Evolutionary conservation across 208 protist species (phyloP), one percentile per base, ranked within the genome.

Genomic region (Trypanosoma scelopori): DNA sequence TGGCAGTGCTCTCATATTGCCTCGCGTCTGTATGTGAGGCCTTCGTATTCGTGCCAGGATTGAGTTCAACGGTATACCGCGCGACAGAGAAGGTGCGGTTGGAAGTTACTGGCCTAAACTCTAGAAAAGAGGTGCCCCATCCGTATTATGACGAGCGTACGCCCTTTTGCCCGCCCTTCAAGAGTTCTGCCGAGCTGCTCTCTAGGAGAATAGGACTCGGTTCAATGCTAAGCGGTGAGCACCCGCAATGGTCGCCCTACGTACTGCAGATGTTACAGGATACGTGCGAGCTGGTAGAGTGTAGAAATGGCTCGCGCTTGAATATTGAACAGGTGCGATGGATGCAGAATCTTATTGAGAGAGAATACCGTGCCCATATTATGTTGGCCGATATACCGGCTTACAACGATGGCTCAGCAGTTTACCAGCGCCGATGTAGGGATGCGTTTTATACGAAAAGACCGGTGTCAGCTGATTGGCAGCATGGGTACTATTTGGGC

Each of bases 211-310:
- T 49, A 20, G 55, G 39, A 6, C 37, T 49, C 5, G 93, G 94
- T 27, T 89, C 97, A 56, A 69, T 96, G n/a, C 69, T 98, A 11
- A 57, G 73, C 16, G 96, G 96, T 27, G 95, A 98, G 52, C 23
- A 63, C 39, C 93, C 98, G 52, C 73, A 95, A 62, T 95, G 76
- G 37, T 94, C 92, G 7, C 50, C 66, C 5, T 98, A 96, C 46
- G 3, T 57, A 11, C n/a, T 77, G 5, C 57, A 35, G 22, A 58
- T 77, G 41, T 18, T 49, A n/a, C 1, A 28, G 41, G 18, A 49
- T 16, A 50, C 41, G 5, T 61, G 55, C 42, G 41, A 48, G 9
- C 27, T 0, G 23, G 37, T 59, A 39, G 22, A 46, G 1, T 49
- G 39, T 37, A 20, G 46, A 15, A 4, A n/a, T 3, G 28, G 41